Evolutionary conservation across 2,329 filamentous ascomycete species (phyloP).

Genomic region (Pyrenophora seminiperda): DNA sequence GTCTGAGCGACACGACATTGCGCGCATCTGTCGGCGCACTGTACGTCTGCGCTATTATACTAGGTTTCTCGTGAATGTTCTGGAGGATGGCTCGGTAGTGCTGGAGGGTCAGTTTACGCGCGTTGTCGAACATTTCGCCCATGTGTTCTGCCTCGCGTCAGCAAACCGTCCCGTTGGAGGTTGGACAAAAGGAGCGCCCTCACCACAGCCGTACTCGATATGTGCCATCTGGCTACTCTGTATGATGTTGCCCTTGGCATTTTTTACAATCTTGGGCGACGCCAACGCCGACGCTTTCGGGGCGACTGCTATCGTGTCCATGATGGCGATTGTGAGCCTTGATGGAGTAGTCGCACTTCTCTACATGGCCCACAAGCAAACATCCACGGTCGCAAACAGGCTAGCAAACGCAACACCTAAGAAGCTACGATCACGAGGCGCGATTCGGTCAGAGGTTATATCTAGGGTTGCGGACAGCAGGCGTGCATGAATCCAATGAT

Average conservation of each 20-base stretch:
- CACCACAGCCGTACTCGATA: slow-evolving; percentile 52
- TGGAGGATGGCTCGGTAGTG: slow-evolving; percentile 75
- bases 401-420: slow-evolving; percentile 3
- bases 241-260: slow-evolving; percentile 48
- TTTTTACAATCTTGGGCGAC: slow-evolving; percentile 53
- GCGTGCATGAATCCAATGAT: slow-evolving; percentile 42
- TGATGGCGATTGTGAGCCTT: slow-evolving; percentile 26
- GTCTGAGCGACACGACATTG: slow-evolving; percentile 58
- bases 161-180: slow-evolving; percentile 4
- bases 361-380: slow-evolving; percentile 15
- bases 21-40: slow-evolving; percentile 58
- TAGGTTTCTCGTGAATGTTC: slow-evolving; percentile 70
- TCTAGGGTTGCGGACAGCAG: slow-evolving; percentile 27
- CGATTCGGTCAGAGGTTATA: slow-evolving; percentile 21
- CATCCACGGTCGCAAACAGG: slow-evolving; percentile 3
- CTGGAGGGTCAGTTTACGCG: slow-evolving; percentile 70
- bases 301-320: slow-evolving; percentile 49
- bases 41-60: slow-evolving; percentile 68
- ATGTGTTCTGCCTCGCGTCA: slow-evolving; percentile 66
- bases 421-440: slow-evolving; percentile 12
- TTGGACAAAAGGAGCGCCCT: slow-evolving; percentile 12
- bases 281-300: slow-evolving; percentile 49
- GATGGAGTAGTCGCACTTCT: slow-evolving; percentile 3
- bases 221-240: slow-evolving; percentile 48
- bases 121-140: slow-evolving; percentile 69